Evolutionary conservation across 2,329 filamentous ascomycete genomes (phyloP), one percentile per base, ranked within the genome.

Genomic region (Colletotrichum gloeosporioides): DNA sequence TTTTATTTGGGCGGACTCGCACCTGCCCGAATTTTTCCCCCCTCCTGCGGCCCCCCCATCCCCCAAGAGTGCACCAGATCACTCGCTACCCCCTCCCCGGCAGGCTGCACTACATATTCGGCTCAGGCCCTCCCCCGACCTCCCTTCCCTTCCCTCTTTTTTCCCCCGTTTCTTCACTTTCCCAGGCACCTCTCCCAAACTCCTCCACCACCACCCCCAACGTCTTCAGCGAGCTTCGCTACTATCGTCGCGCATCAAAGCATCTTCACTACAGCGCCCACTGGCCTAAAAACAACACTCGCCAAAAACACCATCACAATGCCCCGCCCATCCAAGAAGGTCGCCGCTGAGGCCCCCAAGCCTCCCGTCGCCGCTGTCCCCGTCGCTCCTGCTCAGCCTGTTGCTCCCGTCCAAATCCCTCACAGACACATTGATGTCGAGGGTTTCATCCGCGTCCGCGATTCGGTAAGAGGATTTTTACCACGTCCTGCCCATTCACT

Each of bases 381-480:
- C 66, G 81, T 83, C 55, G 83, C 82, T 36, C 80, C 82, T 72
- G 81, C 84, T 53, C 79, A 83, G 72, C 84, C 87, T 65, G 75
- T 78, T 44, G 72, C 71, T 31, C 72, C 75, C 22, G 80, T 79
- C 61, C 80, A 80, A 71, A 71, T 78, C 66, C 77, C 74, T 32
- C 78, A 79, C 69, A 79, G 75, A 25, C 76, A 88, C 57, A 91
- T 94, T 78, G 92, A 95, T 77, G 89, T 94, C 73, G 93, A 95
- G 75, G 93, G 95, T 84, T 96, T 96, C 84, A 90, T 95, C 77
- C 90, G 93, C 82, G 95, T 96, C 65, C 92, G 95, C 81, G 95
- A 98, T 84, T 93, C 92, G 83, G 95, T 98, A 93, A 90, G 94
- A 70, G 71, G 16, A 34, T 77, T 61, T 64, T 44, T 59, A n/a